Evolutionary conservation across 805 yeast genomes (phyloP).

Genomic region (Komagataella kurtzmanii): DNA sequence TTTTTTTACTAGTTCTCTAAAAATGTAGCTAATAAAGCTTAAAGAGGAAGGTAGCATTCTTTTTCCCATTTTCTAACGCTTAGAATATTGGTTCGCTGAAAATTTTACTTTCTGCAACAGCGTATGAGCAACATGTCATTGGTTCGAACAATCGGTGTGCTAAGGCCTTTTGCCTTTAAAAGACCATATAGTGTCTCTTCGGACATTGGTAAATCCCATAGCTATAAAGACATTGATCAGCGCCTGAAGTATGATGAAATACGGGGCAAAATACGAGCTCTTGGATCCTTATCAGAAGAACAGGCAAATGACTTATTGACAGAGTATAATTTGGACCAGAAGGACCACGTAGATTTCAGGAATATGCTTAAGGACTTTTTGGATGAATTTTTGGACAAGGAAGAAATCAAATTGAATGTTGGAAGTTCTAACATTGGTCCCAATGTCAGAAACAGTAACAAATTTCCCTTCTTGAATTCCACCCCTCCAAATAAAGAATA

Average conservation of each 20-base stretch:
- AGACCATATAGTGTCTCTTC: not conserved
- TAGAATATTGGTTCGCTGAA: not conserved
- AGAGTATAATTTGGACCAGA: not conserved
- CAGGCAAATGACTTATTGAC: not conserved
- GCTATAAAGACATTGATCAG: not conserved
- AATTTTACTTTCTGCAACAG: not conserved
- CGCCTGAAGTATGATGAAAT: not conserved
- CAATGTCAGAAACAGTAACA: conserved; percentile 1
- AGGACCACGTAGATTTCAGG: not conserved
- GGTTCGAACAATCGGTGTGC: not conserved
- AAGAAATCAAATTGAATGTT: not conserved
- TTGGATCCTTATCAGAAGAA: not conserved
- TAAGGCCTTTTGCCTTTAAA: not conserved
- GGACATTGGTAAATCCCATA: not conserved
- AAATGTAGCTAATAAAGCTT: not conserved
- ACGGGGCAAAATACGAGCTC: not conserved
- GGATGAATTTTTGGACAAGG: not conserved
- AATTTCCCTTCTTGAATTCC: conserved; percentile 51
- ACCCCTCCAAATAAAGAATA: conserved; percentile 54
- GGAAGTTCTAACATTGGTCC: not conserved
- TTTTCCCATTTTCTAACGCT: not conserved
- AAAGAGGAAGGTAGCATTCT: not conserved
- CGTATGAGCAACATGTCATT: not conserved
- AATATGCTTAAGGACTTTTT: not conserved
- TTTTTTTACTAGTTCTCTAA: too few relatives aligned